Conservation (phyloP, 2,329 filamentous ascomycete species). For the Ophiosphaerella korrae region DNA sequence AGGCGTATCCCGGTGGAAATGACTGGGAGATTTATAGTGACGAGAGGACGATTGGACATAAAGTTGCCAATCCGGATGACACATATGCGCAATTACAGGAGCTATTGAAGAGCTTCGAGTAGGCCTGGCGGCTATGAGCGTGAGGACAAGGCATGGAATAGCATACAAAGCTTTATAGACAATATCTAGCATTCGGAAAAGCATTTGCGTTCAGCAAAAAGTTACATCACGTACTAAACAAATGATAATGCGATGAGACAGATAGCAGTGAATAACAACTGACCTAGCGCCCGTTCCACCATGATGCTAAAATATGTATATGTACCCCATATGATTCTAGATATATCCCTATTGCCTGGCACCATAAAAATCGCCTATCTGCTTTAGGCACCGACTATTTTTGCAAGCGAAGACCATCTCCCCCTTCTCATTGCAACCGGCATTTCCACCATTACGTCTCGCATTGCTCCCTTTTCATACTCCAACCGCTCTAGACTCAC, state of each 20-base stretch:
- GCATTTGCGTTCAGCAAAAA: background rate
- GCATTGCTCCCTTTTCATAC: slow-evolving; percentile 28
- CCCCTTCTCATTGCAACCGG: slow-evolving; percentile 29
- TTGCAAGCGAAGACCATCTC: slow-evolving; percentile 31
- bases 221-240: no score
- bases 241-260: no score
- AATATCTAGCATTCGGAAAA: no score
- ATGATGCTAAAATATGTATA: background rate
- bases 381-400: slow-evolving; percentile 22
- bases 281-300: background rate
- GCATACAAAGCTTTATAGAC: background rate
- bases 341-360: background rate
- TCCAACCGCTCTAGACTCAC: slow-evolving; percentile 35
- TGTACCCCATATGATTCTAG: background rate
- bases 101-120: slow-evolving; percentile 62
- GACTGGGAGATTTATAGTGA: slow-evolving; percentile 94
- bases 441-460: slow-evolving; percentile 23
- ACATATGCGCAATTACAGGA: slow-evolving; percentile 81
- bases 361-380: background rate
- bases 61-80: slow-evolving; percentile 80
- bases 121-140: background rate
- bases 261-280: background rate
- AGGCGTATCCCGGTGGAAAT: slow-evolving; percentile 88
- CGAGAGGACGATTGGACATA: slow-evolving; percentile 79
- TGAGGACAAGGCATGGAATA: background rate